Evolutionary conservation across 2,329 filamentous ascomycete genomes (phyloP).

Genomic region (Cadophora malorum): DNA sequence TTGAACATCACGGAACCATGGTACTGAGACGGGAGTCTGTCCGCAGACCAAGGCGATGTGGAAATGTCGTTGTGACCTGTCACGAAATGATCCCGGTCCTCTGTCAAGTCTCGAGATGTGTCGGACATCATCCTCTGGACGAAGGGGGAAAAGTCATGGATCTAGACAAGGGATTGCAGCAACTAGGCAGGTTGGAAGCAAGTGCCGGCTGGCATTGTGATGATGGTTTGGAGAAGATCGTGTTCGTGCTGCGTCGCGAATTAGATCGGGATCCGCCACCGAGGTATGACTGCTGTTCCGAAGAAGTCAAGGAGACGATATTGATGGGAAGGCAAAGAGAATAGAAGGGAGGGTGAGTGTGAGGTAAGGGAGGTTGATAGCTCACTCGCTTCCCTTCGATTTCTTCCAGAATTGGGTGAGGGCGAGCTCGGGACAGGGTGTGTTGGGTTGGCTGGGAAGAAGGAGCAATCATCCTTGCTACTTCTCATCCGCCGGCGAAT

Average conservation of each 20-base stretch:
- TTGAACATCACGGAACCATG: not conserved
- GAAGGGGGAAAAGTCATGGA: not conserved
- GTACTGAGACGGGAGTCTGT: not conserved
- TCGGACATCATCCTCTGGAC: not conserved
- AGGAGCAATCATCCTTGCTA: conserved; percentile 8
- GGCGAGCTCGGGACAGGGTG: not conserved
- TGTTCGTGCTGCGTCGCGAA: not conserved
- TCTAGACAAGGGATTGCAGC: conserved; percentile 6
- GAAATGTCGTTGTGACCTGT: not conserved
- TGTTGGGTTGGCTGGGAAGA: conserved; percentile 3
- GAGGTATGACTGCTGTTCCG: not conserved
- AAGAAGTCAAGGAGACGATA: not conserved
- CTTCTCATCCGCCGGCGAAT: not conserved
- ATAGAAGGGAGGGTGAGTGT: not conserved
- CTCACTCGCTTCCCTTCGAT: conserved; percentile 10
- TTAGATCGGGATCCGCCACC: not conserved
- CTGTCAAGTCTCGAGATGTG: not conserved
- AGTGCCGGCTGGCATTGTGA: not conserved
- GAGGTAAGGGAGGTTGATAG: not conserved
- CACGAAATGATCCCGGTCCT: not conserved
- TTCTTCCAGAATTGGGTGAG: conserved; percentile 3
- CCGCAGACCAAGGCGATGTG: conserved; percentile 3
- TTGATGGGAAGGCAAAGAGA: not conserved
- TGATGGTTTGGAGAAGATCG: not conserved
- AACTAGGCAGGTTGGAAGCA: not conserved